Percentiles rank a stretch among this genome's conserved stretches.
These are phyloP conservation scores for Paralagenidium karlingii DNA, from an alignment of 352 stramenopile species.

Conservation along the genomic window DNA sequence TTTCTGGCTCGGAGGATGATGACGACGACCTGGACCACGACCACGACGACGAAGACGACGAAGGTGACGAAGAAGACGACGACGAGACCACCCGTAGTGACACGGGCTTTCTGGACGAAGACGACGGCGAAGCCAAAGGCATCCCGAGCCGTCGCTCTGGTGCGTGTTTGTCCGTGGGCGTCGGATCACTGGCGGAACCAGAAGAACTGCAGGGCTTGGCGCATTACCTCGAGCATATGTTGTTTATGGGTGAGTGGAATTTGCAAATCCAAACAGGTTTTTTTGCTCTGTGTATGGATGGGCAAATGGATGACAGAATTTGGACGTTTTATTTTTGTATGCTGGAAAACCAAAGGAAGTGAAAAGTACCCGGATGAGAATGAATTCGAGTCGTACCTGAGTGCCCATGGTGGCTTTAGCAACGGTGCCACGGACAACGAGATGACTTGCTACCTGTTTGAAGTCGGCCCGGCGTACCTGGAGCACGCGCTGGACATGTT, in stretches of 20 bases:
- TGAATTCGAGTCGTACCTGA: slow-evolving; percentile 86
- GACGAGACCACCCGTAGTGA: slow-evolving; percentile 6
- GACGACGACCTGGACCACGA: slow-evolving; percentile 7
- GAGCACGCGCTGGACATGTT: slow-evolving; percentile 85
- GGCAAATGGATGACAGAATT: background rate
- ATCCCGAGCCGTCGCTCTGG: slow-evolving; percentile 23
- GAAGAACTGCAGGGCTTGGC: slow-evolving; percentile 60
- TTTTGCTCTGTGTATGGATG: background rate
- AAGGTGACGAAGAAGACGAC: slow-evolving; percentile 9
- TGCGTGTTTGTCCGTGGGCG: slow-evolving; percentile 52
- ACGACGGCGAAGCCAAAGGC: background rate
- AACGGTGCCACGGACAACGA: slow-evolving; percentile 91
- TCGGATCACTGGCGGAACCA: slow-evolving; percentile 63
- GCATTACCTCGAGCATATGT: slow-evolving; percentile 94
- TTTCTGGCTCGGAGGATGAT: background rate
- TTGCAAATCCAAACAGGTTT: background rate
- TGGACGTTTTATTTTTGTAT: too few relatives aligned
- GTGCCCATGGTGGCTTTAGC: slow-evolving; percentile 76
- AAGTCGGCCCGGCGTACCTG: slow-evolving; percentile 59
- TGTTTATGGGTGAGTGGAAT: slow-evolving; percentile 84
- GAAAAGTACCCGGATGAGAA: slow-evolving; percentile 91
- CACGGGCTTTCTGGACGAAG: slow-evolving; percentile 1
- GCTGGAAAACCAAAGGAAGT: slow-evolving; percentile 26
- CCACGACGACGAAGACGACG: slow-evolving; percentile 12
- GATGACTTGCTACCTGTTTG: slow-evolving; percentile 90